Percentiles rank a stretch among this genome's conserved stretches.
phyloP scores from a whole-genome alignment of 1,284 basidiomycete genomes.

The Puccinia polysora region DNA sequence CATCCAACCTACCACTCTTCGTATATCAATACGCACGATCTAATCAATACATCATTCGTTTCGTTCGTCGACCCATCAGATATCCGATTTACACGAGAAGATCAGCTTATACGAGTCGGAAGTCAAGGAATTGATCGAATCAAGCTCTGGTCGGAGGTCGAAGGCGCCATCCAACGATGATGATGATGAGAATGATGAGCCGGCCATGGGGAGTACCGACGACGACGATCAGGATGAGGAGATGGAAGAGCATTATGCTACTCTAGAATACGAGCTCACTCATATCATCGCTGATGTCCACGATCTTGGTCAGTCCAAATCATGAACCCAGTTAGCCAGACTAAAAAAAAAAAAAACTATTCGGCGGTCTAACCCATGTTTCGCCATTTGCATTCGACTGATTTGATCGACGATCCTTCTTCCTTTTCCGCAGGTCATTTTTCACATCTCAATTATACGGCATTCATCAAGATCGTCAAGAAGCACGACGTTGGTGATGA shows the following conservation, averaged over 20 bases:
- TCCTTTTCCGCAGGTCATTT: slow-evolving; percentile 47
- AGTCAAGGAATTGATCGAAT: slow-evolving; percentile 69
- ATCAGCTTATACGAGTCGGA: slow-evolving; percentile 75
- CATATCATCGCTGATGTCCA: slow-evolving; percentile 96
- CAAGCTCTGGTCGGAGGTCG: slow-evolving; percentile 47
- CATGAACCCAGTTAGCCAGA: too few relatives aligned
- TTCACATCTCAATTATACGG: slow-evolving; percentile 62
- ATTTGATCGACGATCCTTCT: too few relatives aligned
- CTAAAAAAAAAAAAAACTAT: too few relatives aligned
- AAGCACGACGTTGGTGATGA: slow-evolving; percentile 78
- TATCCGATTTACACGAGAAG: slow-evolving; percentile 71
- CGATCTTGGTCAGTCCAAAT: slow-evolving; percentile 85
- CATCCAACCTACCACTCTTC: slow-evolving; percentile 11
- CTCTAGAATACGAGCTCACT: slow-evolving; percentile 89
- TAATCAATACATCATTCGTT: slow-evolving; percentile 11
- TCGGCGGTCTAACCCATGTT: too few relatives aligned
- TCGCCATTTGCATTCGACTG: too few relatives aligned
- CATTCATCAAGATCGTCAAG: slow-evolving; percentile 99
- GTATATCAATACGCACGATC: neutral
- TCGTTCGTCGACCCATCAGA: slow-evolving; percentile 60
- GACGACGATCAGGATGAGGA: slow-evolving; percentile 58
- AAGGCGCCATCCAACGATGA: slow-evolving; percentile 51
- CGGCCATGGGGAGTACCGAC: slow-evolving; percentile 55
- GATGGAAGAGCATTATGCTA: slow-evolving; percentile 80
- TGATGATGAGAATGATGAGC: slow-evolving; percentile 48